Evolutionary conservation across 176 grass and related monocot species (phyloP).

Genomic region (Phyllostachys edulis): DNA sequence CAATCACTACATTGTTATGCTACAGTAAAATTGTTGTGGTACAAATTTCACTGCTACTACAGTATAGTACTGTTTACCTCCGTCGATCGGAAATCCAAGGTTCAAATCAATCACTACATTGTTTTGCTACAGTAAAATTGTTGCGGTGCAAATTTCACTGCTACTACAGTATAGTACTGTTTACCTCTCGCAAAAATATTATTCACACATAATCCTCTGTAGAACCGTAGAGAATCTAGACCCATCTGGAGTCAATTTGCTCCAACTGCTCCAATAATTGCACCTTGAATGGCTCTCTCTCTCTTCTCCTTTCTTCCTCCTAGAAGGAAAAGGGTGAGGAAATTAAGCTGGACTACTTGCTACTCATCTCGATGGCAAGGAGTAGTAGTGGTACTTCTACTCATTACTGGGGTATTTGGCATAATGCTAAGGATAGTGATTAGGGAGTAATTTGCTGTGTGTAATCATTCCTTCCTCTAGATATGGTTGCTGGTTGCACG

Average conservation of each 20-base stretch:
- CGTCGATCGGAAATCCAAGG: too few relatives aligned
- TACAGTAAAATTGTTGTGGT: too few relatives aligned
- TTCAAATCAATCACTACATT: too few relatives aligned
- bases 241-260: constrained; percentile 20
- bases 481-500: constrained; percentile 37
- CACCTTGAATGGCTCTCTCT: constrained; percentile 36
- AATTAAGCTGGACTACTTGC: background rate
- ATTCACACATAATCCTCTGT: too few relatives aligned
- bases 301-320: background rate
- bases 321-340: background rate
- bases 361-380: background rate
- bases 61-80: too few relatives aligned
- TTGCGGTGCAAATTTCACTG: too few relatives aligned
- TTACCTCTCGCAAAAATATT: too few relatives aligned
- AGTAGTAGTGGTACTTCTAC: background rate
- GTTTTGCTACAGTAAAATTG: too few relatives aligned
- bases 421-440: background rate
- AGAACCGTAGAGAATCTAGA: too few relatives aligned
- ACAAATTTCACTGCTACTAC: too few relatives aligned
- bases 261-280: constrained; percentile 42
- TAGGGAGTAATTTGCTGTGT: constrained; percentile 3
- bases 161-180: too few relatives aligned
- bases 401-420: background rate
- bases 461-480: background rate
- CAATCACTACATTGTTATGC: too few relatives aligned